phyloP scores from a whole-genome alignment of 257 asterid genomes.

The Fraxinus quadrangulata region DNA sequence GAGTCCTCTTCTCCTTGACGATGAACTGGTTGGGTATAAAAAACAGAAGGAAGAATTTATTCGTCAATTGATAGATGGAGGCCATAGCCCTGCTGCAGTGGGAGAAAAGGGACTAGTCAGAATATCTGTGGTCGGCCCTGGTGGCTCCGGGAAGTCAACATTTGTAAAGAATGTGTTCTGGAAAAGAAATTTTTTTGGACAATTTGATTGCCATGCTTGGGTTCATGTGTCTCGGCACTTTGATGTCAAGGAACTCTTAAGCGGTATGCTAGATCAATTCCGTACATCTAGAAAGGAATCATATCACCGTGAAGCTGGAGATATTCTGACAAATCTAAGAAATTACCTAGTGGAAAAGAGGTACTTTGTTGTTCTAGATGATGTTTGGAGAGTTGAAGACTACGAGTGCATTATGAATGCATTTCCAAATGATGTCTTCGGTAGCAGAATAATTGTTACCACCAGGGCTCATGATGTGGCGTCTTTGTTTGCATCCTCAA shows the following conservation, averaged over 20 bases:
- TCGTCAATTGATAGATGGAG: slow-evolving; percentile 2
- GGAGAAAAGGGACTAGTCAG: slow-evolving; percentile 23
- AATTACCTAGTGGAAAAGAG: slow-evolving; percentile 16
- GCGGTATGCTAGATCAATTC: slow-evolving; percentile 26
- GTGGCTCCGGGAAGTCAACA: slow-evolving; percentile 41
- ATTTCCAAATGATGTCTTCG: slow-evolving; percentile 34
- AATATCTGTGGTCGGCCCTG: slow-evolving; percentile 34
- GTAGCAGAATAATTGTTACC: slow-evolving; percentile 40
- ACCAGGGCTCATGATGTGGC: slow-evolving; percentile 43
- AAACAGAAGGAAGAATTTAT: not conserved
- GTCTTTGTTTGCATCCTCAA: slow-evolving; percentile 24
- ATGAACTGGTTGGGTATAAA: slow-evolving; percentile 42
- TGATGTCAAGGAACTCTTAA: slow-evolving; percentile 1
- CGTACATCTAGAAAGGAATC: slow-evolving; percentile 19
- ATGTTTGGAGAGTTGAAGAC: slow-evolving; percentile 40
- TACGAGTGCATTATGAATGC: slow-evolving; percentile 36
- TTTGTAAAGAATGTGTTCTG: slow-evolving; percentile 28
- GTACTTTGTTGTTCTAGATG: slow-evolving; percentile 46
- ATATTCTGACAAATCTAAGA: not conserved
- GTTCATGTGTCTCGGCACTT: slow-evolving; percentile 24
- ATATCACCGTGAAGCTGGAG: not conserved
- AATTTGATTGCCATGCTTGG: slow-evolving; percentile 45
- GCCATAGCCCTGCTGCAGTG: too few species aligned
- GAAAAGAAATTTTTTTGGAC: slow-evolving; percentile 13
- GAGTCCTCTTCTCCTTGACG: slow-evolving; percentile 34